A percentile compares a stretch with the other conserved stretches of the same genome.
Conservation (phyloP, 495 filamentous ascomycete species). For the Trichoderma asperelloides region DNA sequence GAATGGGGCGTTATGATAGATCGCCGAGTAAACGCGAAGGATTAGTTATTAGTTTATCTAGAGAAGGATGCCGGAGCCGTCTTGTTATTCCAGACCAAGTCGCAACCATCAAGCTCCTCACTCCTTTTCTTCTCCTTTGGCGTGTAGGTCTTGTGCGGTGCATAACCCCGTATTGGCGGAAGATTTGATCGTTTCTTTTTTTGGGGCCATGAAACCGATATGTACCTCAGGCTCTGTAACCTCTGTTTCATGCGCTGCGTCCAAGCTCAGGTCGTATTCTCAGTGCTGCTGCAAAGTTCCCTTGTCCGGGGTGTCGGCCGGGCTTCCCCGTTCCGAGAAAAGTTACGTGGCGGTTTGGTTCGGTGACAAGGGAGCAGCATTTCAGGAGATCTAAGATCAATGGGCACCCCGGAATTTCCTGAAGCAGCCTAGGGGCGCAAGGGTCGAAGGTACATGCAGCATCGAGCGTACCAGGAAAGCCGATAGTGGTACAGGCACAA, state of each 20-base stretch:
- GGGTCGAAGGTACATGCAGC: background rate
- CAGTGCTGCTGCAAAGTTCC: background rate
- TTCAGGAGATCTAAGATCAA: conserved; percentile 6
- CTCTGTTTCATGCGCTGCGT: background rate
- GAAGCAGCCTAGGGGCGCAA: conserved; percentile 1
- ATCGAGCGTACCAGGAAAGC: background rate
- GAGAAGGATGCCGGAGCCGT: no score
- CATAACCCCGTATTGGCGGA: background rate
- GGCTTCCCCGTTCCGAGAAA: conserved; percentile 4
- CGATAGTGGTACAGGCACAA: background rate
- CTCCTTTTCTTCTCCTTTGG: background rate
- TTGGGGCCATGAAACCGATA: background rate
- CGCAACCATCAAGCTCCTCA: background rate
- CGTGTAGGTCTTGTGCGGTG: no score
- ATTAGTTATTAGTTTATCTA: no score
- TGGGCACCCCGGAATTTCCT: conserved; percentile 1
- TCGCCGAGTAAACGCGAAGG: no score
- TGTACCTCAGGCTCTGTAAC: conserved; percentile 3
- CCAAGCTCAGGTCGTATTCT: background rate
- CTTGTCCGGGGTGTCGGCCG: conserved; percentile 5
- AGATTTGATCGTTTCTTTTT: background rate
- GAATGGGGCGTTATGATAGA: no score
- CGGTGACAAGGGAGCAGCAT: conserved; percentile 3
- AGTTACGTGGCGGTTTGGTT: conserved; percentile 6
- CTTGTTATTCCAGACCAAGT: background rate